Evolutionary conservation across 2,329 filamentous ascomycete genomes (phyloP).

Genomic region (Colletotrichum sp.): DNA sequence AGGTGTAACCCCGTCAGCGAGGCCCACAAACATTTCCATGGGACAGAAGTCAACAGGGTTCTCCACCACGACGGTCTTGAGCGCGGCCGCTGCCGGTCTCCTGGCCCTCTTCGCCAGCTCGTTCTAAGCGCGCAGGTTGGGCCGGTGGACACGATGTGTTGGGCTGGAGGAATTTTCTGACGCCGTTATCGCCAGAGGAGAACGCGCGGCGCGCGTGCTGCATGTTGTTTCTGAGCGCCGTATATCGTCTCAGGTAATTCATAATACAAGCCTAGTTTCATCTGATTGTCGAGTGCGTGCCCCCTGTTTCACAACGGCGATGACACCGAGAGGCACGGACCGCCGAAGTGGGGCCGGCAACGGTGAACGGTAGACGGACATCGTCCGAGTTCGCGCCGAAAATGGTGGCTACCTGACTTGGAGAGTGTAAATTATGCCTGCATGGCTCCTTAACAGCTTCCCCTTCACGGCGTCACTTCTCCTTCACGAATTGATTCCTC

Average conservation of each 20-base stretch:
- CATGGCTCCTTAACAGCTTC: too few relatives aligned
- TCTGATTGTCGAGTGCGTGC: background rate
- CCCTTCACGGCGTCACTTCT: too few relatives aligned
- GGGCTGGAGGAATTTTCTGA: background rate
- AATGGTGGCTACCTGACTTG: too few relatives aligned
- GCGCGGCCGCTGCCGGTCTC: background rate
- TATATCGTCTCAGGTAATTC: background rate
- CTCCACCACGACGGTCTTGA: background rate
- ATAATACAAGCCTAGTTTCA: conserved; percentile 13
- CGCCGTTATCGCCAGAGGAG: background rate
- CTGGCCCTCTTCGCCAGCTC: background rate
- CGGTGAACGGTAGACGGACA: background rate
- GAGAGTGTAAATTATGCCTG: too few relatives aligned
- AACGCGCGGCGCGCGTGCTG: background rate
- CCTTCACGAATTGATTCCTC: too few relatives aligned
- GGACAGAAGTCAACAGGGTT: background rate
- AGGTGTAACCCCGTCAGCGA: background rate
- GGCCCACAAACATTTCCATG: background rate
- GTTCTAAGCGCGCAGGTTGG: background rate
- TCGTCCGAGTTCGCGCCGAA: background rate
- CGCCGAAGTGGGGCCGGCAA: background rate
- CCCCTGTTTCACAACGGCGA: background rate
- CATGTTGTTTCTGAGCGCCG: background rate
- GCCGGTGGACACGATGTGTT: background rate
- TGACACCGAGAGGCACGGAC: background rate